A percentile compares a stretch with the other conserved stretches of the same genome.
phyloP scores from a whole-genome alignment of 495 filamentous ascomycete species.

The Mytilinidion resinicola region DNA sequence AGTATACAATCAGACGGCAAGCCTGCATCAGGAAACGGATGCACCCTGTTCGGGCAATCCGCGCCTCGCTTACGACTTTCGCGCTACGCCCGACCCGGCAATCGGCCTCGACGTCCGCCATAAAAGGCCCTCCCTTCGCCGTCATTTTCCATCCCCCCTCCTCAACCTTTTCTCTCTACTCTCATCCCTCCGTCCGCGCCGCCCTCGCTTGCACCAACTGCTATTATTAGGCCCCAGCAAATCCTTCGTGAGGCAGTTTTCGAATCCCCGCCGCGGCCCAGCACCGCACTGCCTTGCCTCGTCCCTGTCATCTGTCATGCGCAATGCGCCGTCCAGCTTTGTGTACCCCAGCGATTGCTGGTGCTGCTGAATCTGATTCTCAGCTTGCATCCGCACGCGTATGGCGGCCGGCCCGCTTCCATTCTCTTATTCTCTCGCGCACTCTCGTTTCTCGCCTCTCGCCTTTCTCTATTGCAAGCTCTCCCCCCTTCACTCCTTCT shows the following conservation, averaged over 20 bases:
- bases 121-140: conserved; percentile 10
- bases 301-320: background rate
- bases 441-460: no score
- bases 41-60: no score
- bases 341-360: background rate
- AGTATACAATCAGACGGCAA: no score
- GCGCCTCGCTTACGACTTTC: no score
- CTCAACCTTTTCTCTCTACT: conserved; percentile 7
- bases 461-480: no score
- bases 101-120: conserved; percentile 15
- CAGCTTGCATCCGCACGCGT: background rate
- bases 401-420: background rate
- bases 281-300: background rate
- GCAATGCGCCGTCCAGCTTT: conserved; percentile 1
- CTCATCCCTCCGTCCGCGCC: conserved; percentile 7
- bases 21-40: no score
- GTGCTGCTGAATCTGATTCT: conserved; percentile 4
- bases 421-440: background rate
- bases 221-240: conserved; percentile 14
- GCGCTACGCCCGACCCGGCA: conserved; percentile 18
- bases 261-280: conserved; percentile 5
- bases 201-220: conserved; percentile 5
- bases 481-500: no score
- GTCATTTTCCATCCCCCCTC: conserved; percentile 11
- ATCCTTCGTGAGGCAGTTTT: conserved; percentile 17